These are phyloP conservation scores for Multifurca ochricompacta DNA, from an alignment of 768 basidiomycete genomes.

Conservation along the genomic window DNA sequence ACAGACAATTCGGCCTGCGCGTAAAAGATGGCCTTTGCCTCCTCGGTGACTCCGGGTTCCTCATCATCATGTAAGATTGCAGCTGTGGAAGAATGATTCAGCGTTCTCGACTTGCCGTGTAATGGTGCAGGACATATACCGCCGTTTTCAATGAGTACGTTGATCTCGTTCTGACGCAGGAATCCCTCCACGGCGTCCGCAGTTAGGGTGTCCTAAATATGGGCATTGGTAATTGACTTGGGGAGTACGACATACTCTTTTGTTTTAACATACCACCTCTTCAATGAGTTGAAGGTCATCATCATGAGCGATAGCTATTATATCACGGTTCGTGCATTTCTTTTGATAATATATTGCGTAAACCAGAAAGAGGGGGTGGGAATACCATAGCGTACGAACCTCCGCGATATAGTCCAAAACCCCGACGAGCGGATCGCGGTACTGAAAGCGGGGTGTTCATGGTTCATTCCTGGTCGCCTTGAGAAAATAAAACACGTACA, in stretches of 20 bases:
- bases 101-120: neutral
- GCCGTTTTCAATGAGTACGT: neutral
- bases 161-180: neutral
- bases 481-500: neutral
- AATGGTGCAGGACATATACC: neutral
- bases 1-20: neutral
- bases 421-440: conserved; percentile 4
- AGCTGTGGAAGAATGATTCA: neutral
- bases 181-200: neutral
- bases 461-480: neutral
- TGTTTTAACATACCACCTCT: neutral
- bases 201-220: neutral
- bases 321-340: neutral
- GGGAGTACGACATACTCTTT: no score
- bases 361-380: neutral
- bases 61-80: neutral
- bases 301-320: neutral
- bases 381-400: neutral
- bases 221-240: neutral
- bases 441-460: neutral
- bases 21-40: neutral
- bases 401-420: conserved; percentile 1
- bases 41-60: neutral
- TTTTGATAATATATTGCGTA: neutral
- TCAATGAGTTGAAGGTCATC: neutral